Evolutionary conservation across 176 grass and related monocot species (phyloP).

Genomic region (Phyllostachys edulis): DNA sequence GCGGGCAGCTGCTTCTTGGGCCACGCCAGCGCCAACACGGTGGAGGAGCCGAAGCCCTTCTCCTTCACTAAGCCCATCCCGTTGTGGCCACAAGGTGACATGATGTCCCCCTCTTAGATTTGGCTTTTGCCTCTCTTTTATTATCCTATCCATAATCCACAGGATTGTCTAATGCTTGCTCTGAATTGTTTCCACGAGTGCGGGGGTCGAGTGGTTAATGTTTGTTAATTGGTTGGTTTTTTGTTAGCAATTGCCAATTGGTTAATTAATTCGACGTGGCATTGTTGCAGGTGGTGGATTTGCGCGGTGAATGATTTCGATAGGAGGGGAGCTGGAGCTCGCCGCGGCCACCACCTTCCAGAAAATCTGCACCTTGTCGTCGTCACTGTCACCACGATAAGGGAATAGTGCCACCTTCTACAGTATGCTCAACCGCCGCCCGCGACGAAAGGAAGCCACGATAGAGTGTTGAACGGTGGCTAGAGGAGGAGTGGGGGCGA

Average conservation of each 20-base stretch:
- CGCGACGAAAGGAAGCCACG: no score
- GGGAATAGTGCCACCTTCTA: conserved; percentile 54
- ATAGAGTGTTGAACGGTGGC: no score
- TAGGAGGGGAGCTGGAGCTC: conserved; percentile 66
- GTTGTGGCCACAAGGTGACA: conserved; percentile 48
- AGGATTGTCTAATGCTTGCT: background rate
- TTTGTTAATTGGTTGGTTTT: no score
- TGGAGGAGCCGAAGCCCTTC: conserved; percentile 48
- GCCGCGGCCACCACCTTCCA: conserved; percentile 54
- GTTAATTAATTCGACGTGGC: background rate
- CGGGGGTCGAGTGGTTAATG: background rate
- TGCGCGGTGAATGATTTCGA: conserved; percentile 49
- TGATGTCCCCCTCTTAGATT: background rate
- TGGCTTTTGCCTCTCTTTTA: background rate
- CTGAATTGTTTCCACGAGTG: background rate
- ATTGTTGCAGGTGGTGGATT: conserved; percentile 58
- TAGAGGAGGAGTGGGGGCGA: no score
- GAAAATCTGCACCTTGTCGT: conserved; percentile 57
- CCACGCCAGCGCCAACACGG: background rate
- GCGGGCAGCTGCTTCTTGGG: conserved; percentile 20
- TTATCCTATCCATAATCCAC: background rate
- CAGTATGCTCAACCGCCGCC: background rate
- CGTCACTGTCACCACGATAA: background rate
- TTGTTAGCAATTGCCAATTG: no score
- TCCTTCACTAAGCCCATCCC: conserved; percentile 51